A percentile compares a stretch with the other conserved stretches of the same genome.
phyloP scores from a whole-genome alignment of 148 eudicot genomes.

The Nepenthes mirabilis region DNA sequence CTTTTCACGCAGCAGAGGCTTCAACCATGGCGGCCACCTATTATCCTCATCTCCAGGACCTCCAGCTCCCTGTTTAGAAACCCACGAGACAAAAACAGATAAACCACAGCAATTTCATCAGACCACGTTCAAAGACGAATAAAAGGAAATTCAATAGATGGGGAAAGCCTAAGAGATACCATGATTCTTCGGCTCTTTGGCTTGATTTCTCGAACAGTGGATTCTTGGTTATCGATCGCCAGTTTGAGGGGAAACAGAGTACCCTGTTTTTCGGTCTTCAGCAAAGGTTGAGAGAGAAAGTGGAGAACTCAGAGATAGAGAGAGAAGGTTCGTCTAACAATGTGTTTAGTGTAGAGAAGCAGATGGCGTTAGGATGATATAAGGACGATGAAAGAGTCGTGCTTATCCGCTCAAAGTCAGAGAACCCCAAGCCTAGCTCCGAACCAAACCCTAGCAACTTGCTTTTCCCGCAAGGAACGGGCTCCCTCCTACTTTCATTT shows the following conservation, averaged over 20 bases:
- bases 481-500: no score
- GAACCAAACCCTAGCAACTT: no score
- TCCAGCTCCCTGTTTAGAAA: conserved; percentile 16
- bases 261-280: no score
- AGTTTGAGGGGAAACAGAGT: conserved; percentile 5
- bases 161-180: conserved; percentile 23
- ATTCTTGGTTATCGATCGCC: conserved; percentile 76
- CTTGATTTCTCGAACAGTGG: conserved; percentile 55
- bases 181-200: conserved; percentile 71
- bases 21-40: conserved; percentile 80
- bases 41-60: conserved; percentile 54
- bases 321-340: no score
- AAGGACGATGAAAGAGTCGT: no score
- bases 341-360: no score
- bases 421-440: no score
- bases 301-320: no score
- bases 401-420: no score
- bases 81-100: neutral
- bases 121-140: neutral
- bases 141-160: neutral
- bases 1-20: conserved; percentile 39
- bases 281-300: no score
- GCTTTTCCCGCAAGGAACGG: no score
- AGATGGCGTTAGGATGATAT: no score
- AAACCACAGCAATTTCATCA: neutral